These are phyloP conservation scores for Arthromyces matolae DNA, from an alignment of 768 basidiomycete genomes.

Conservation along the genomic window DNA sequence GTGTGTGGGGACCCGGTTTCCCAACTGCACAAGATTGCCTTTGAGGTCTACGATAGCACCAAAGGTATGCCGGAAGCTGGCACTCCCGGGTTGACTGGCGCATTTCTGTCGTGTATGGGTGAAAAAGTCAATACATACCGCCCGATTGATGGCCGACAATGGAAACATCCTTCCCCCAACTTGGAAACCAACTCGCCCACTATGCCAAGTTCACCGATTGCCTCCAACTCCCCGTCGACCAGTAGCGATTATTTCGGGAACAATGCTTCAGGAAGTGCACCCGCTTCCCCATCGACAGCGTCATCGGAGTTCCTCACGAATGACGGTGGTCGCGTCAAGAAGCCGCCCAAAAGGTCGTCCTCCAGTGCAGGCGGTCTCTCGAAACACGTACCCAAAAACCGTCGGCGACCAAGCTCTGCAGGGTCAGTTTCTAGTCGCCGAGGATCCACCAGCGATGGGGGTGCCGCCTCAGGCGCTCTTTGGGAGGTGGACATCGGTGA, in stretches of 20 bases:
- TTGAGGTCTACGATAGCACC: conserved; percentile 78
- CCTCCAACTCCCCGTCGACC: conserved; percentile 55
- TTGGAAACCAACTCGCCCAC: conserved; percentile 51
- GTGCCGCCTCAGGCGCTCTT: conserved; percentile 72
- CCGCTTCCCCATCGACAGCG: conserved; percentile 60
- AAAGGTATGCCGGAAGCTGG: conserved; percentile 72
- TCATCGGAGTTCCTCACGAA: conserved; percentile 68
- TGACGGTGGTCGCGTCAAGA: conserved; percentile 83
- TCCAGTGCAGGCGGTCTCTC: conserved; percentile 63
- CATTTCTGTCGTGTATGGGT: conserved; percentile 88
- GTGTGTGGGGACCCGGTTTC: conserved; percentile 92
- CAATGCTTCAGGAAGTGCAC: conserved; percentile 56
- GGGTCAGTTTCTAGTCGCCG: conserved; percentile 65
- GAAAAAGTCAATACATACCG: conserved; percentile 92
- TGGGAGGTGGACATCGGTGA: conserved; percentile 93
- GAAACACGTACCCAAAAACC: conserved; percentile 51
- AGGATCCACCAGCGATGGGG: conserved; percentile 61
- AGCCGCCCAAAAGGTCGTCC: conserved; percentile 62
- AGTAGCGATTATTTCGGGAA: conserved; percentile 66
- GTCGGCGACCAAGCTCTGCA: conserved; percentile 76
- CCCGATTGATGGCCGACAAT: conserved; percentile 77
- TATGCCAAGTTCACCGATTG: conserved; percentile 67
- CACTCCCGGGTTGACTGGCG: conserved; percentile 72
- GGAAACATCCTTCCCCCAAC: conserved; percentile 49
- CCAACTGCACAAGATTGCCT: conserved; percentile 93